A percentile compares a stretch with the other conserved stretches of the same genome.
Evolutionary conservation across 805 yeast genomes (phyloP).

Genomic region (Yarrowia sp.): DNA sequence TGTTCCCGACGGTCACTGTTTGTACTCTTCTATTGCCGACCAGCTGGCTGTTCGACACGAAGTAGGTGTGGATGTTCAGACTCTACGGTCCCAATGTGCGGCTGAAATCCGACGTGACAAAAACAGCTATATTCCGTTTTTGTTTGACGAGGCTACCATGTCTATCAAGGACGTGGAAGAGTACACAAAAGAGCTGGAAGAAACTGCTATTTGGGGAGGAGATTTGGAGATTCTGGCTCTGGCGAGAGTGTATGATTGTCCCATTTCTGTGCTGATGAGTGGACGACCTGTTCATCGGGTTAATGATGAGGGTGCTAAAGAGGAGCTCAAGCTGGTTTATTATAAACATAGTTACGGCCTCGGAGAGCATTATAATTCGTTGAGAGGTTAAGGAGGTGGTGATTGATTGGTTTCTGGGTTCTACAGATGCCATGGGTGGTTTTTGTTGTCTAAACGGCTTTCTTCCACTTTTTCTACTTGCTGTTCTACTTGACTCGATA

Average conservation of each 20-base stretch:
- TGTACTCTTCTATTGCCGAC: slow-evolving; percentile 80
- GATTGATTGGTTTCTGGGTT: too few relatives aligned
- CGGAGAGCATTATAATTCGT: slow-evolving; percentile 93
- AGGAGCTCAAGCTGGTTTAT: slow-evolving; percentile 65
- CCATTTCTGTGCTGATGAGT: slow-evolving; percentile 72
- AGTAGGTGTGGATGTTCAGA: slow-evolving; percentile 42
- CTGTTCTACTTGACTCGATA: too few relatives aligned
- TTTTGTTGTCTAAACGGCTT: too few relatives aligned
- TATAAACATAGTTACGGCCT: slow-evolving; percentile 82
- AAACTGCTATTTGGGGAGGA: slow-evolving; percentile 95
- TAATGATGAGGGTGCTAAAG: slow-evolving; percentile 52
- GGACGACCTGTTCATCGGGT: slow-evolving; percentile 65
- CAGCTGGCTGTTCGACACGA: slow-evolving; percentile 60
- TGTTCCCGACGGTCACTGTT: slow-evolving; percentile 90
- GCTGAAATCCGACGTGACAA: slow-evolving; percentile 59
- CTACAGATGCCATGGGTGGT: too few relatives aligned
- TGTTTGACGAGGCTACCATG: slow-evolving; percentile 75
- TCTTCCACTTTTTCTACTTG: too few relatives aligned
- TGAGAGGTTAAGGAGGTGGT: slow-evolving; percentile 35
- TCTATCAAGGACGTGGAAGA: slow-evolving; percentile 59
- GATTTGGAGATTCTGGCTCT: slow-evolving; percentile 87
- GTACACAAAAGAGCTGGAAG: slow-evolving; percentile 64
- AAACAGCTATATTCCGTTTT: slow-evolving; percentile 73
- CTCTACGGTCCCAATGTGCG: slow-evolving; percentile 64
- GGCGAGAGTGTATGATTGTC: slow-evolving; percentile 64